Evolutionary conservation across 2,329 filamentous ascomycete species (phyloP), one percentile per base, ranked within the genome.

Genomic region (Karstenula rhodostoma): DNA sequence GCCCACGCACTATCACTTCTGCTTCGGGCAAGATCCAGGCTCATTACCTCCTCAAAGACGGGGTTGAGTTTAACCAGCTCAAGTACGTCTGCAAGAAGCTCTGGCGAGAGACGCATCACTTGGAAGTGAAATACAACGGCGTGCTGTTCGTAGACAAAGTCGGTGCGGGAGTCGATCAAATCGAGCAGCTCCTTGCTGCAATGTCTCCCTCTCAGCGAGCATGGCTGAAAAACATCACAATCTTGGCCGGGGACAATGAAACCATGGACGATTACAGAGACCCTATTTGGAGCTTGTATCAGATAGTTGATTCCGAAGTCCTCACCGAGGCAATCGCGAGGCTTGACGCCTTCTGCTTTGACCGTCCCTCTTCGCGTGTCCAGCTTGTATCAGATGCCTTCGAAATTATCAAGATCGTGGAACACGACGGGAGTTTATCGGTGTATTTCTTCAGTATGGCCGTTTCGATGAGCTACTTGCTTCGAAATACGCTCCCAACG

Each of bases 1-100:
- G 42, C 19, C 7, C n/a, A 22, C 9, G 2, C 12, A 13, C 19
- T 13, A 12, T 44, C 7, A 13, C n/a, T 23, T 25, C 17, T 43
- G 40, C n/a, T 3, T 8, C 40, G 9, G 22, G 9, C 13, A 2
- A 1, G 29, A 5, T 46, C 22, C 10, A 33, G 12, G 46, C 46
- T 19, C 46, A 33, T 12, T 33, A 33, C 17, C 10, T 49, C 10
- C 1, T 22, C 10, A 52, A 42, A 2, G 19, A 17, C 19, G 37
- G 49, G 8, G 15, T 15, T 15, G 51, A 54, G n/a, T 29, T 54
- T 13, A 54, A 54, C 23, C 37, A 54, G 51, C 35, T 54, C 25
- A 54, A 54, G 25, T 54, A 54, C 35, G 37, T 54, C 37, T 43
- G 25, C 23, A 54, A 54, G 51, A 22, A 43, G 35, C 37, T 54